Conservation (phyloP, 345 rosid species). For the Firmiana major region DNA sequence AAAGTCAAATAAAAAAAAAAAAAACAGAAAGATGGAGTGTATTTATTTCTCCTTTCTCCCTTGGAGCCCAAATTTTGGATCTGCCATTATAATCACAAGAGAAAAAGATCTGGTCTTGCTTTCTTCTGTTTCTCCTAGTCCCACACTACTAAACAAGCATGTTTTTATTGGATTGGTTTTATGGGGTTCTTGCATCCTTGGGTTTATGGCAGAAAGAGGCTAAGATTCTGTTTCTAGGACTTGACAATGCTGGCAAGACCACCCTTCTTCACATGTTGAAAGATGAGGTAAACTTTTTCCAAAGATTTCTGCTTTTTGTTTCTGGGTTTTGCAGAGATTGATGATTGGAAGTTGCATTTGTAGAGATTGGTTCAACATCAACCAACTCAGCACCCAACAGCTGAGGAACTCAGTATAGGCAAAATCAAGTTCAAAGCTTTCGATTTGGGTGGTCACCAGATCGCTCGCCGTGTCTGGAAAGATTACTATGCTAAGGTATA, state of each 20-base stretch:
- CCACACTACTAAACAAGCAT: conserved; percentile 17
- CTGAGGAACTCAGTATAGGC: conserved; percentile 76
- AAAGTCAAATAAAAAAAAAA: too few relatives aligned
- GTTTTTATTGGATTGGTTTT: conserved; percentile 89
- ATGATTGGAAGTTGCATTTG: conserved; percentile 13
- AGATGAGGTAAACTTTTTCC: conserved; percentile 56
- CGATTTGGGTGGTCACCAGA: conserved; percentile 80
- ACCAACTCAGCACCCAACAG: conserved; percentile 74
- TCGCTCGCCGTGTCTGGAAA: conserved; percentile 82
- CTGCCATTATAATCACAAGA: conserved; percentile 1
- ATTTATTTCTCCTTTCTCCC: too few relatives aligned
- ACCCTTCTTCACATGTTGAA: conserved; percentile 96
- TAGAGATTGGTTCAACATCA: conserved; percentile 79
- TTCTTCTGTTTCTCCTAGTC: neutral
- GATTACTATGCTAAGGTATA: conserved; percentile 71
- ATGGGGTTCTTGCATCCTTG: conserved; percentile 72
- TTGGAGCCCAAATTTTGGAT: conserved; percentile 8
- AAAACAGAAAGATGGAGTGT: too few relatives aligned
- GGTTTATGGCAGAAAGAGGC: conserved; percentile 95
- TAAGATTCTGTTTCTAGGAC: conserved; percentile 86
- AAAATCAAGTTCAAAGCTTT: conserved; percentile 85
- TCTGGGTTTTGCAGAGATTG: neutral
- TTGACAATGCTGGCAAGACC: conserved; percentile 93
- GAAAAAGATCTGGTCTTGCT: neutral
- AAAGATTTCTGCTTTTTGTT: neutral